These are phyloP conservation scores for Aquanectria penicillioides DNA, from an alignment of 2,329 filamentous ascomycete genomes.

Conservation along the genomic window DNA sequence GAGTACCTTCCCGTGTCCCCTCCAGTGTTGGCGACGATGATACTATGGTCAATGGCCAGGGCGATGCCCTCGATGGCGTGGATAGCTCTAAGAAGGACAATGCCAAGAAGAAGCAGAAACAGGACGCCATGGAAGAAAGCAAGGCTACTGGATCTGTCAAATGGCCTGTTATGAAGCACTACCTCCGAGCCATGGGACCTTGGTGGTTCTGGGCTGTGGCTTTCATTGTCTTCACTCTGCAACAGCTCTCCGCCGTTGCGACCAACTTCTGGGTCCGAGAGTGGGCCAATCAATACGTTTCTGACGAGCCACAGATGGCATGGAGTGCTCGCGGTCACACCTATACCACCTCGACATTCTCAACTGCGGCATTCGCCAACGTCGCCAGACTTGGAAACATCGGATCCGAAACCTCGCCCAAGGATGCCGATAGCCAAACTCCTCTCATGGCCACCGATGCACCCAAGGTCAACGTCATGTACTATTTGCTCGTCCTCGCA, in stretches of 20 bases:
- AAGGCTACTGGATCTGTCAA: slow-evolving; percentile 91
- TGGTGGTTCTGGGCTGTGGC: slow-evolving; percentile 95
- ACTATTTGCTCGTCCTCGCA: slow-evolving; percentile 87
- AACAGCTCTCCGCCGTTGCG: slow-evolving; percentile 86
- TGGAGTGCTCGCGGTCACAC: slow-evolving; percentile 34
- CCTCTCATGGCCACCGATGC: slow-evolving; percentile 29
- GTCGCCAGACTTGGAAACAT: slow-evolving; percentile 50
- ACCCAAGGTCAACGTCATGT: slow-evolving; percentile 78
- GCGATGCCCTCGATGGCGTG: slow-evolving; percentile 57
- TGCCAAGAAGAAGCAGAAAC: slow-evolving; percentile 56
- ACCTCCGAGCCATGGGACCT: slow-evolving; percentile 89
- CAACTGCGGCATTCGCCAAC: slow-evolving; percentile 48
- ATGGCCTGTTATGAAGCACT: slow-evolving; percentile 84
- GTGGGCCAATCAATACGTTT: slow-evolving; percentile 91
- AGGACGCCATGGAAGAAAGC: slow-evolving; percentile 73
- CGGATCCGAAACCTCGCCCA: neutral
- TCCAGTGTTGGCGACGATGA: slow-evolving; percentile 78
- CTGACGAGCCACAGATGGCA: slow-evolving; percentile 47
- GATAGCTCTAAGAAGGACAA: slow-evolving; percentile 57
- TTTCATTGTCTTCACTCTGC: slow-evolving; percentile 77
- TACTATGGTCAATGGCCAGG: slow-evolving; percentile 61
- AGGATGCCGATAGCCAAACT: slow-evolving; percentile 22
- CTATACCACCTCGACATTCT: slow-evolving; percentile 40
- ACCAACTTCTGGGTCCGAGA: slow-evolving; percentile 95
- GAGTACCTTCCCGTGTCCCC: slow-evolving; percentile 78